Evolutionary conservation across 2,329 filamentous ascomycete species (phyloP).

Genomic region (Lachnellula cervina): DNA sequence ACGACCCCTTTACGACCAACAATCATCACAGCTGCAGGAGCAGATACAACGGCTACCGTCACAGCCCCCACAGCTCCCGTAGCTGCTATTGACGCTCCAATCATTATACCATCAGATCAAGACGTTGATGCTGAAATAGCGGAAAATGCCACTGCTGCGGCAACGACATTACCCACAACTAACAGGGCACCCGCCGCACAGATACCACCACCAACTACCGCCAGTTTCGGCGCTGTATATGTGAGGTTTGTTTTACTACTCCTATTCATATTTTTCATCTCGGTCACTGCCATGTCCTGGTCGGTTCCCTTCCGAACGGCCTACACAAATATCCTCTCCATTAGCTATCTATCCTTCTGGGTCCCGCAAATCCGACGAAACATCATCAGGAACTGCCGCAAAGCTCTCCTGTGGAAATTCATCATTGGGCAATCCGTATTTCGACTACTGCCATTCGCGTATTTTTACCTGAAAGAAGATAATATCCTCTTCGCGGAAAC

Average conservation of each 20-base stretch:
- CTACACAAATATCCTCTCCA: conserved; percentile 60
- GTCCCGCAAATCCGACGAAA: conserved; percentile 89
- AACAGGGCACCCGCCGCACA: conserved; percentile 27
- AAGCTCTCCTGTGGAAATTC: conserved; percentile 87
- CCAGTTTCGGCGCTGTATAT: conserved; percentile 51
- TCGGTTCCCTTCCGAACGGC: conserved; percentile 48
- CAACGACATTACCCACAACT: conserved; percentile 21
- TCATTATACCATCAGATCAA: conserved; percentile 60
- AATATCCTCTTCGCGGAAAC: conserved; percentile 77
- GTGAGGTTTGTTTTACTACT: conserved; percentile 53
- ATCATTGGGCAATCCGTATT: conserved; percentile 77
- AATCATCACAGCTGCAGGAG: conserved; percentile 25
- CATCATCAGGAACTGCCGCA: conserved; percentile 81
- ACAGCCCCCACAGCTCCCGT: conserved; percentile 1
- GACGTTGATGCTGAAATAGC: conserved; percentile 58
- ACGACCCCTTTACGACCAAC: conserved; percentile 23
- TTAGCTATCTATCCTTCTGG: conserved; percentile 87
- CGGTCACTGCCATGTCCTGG: conserved; percentile 57
- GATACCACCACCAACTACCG: conserved; percentile 20
- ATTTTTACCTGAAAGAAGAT: conserved; percentile 73
- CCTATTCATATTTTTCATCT: conserved; percentile 52
- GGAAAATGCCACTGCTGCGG: conserved; percentile 33
- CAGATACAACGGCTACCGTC: conserved; percentile 14
- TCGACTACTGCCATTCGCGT: conserved; percentile 73
- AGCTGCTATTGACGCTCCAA: conserved; percentile 33